Percentiles rank a stretch among this genome's conserved stretches.
Conservation (phyloP, 345 rosid species). For the Citrus glauca region DNA sequence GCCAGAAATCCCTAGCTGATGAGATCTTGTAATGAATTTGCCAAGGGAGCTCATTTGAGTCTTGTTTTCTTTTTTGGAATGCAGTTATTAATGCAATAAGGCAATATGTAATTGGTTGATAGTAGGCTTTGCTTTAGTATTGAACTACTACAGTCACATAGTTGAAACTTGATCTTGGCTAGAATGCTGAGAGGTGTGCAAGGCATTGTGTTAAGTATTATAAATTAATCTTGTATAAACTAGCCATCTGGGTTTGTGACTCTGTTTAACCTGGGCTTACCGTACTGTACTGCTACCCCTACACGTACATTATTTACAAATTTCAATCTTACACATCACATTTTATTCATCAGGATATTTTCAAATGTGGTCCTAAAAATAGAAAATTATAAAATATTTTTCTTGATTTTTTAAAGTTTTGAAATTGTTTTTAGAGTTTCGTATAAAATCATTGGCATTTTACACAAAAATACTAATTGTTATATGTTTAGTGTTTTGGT, state of each 20-base stretch:
- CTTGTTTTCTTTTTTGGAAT: background rate
- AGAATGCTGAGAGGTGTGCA: background rate
- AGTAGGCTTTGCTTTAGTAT: background rate
- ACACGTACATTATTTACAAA: background rate
- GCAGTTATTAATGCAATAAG: background rate
- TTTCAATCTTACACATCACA: background rate
- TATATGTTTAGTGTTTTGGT: no score
- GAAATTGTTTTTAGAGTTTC: no score
- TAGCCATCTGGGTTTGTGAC: background rate
- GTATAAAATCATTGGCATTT: no score
- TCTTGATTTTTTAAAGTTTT: no score
- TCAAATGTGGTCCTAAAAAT: background rate
- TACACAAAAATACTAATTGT: no score
- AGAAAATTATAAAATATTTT: background rate
- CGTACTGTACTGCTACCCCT: background rate
- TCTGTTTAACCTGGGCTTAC: background rate
- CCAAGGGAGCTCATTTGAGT: background rate
- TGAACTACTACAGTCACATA: background rate
- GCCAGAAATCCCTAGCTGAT: conserved; percentile 26
- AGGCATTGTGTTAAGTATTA: background rate
- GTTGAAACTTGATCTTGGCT: background rate
- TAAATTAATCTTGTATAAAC: background rate
- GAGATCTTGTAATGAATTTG: conserved; percentile 28
- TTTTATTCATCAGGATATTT: background rate
- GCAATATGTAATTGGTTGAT: conserved; percentile 1